Conservation (phyloP, 2,329 filamentous ascomycete genomes). For the Pseudogymnoascus sp. region DNA sequence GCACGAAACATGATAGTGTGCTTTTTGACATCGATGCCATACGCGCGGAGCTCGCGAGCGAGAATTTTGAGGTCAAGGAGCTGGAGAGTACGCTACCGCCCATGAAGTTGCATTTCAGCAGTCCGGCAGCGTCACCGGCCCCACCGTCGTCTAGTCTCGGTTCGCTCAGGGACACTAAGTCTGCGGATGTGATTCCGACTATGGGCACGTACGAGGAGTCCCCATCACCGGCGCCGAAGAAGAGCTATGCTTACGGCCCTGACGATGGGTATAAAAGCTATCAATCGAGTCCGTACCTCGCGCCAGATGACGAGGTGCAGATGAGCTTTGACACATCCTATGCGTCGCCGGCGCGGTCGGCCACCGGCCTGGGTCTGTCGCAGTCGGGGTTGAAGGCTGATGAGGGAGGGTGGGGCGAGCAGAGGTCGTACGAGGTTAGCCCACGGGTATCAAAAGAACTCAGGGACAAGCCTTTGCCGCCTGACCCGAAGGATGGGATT, state of each 20-base stretch:
- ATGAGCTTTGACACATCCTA: slow-evolving; percentile 67
- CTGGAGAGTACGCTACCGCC: slow-evolving; percentile 82
- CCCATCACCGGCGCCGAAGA: not conserved
- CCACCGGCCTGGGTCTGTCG: not conserved
- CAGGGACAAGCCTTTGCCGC: slow-evolving; percentile 19
- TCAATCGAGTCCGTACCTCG: slow-evolving; percentile 13
- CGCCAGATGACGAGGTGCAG: slow-evolving; percentile 44
- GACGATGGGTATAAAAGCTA: slow-evolving; percentile 8
- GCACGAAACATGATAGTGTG: slow-evolving; percentile 39
- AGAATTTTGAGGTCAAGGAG: slow-evolving; percentile 58
- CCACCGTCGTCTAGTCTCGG: slow-evolving; percentile 13
- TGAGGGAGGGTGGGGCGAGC: not conserved
- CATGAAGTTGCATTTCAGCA: slow-evolving; percentile 63
- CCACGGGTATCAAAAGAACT: slow-evolving; percentile 7
- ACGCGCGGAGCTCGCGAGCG: slow-evolving; percentile 62
- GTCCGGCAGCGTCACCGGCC: slow-evolving; percentile 11
- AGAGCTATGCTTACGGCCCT: slow-evolving; percentile 13
- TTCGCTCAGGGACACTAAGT: slow-evolving; percentile 6
- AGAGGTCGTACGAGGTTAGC: not conserved
- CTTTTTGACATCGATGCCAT: slow-evolving; percentile 96
- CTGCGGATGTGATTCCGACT: slow-evolving; percentile 16
- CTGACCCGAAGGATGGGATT: slow-evolving; percentile 12
- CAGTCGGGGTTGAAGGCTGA: not conserved
- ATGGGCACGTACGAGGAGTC: slow-evolving; percentile 7
- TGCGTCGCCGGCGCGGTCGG: slow-evolving; percentile 28